A percentile compares a stretch with the other conserved stretches of the same genome.
Conservation (phyloP, 768 basidiomycete species). For the Boletus coccyginus region DNA sequence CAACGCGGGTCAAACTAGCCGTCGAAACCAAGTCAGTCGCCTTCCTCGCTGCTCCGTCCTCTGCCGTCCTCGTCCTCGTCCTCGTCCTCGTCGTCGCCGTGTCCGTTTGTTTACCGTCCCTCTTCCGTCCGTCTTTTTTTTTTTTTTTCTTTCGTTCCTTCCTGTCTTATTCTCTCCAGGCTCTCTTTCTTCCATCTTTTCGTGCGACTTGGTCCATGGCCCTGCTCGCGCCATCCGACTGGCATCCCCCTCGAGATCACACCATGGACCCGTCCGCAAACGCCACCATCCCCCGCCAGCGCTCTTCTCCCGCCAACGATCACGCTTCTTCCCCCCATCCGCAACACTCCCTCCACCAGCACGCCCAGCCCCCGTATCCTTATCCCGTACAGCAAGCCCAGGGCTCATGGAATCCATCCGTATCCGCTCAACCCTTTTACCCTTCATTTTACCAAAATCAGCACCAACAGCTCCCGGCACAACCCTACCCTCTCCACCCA, state of each 20-base stretch:
- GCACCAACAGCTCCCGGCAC: slow-evolving; percentile 51
- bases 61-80: no score
- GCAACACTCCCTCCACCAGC: slow-evolving; percentile 23
- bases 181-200: neutral
- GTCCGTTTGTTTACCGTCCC: neutral
- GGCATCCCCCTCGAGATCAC: slow-evolving; percentile 64
- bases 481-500: slow-evolving; percentile 46
- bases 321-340: slow-evolving; percentile 32
- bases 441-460: slow-evolving; percentile 75
- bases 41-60: no score
- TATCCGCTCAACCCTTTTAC: slow-evolving; percentile 69
- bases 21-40: no score
- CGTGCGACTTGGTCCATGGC: slow-evolving; percentile 52
- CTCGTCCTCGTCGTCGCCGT: no score
- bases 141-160: neutral
- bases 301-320: slow-evolving; percentile 61
- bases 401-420: slow-evolving; percentile 66
- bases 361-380: slow-evolving; percentile 46
- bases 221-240: slow-evolving; percentile 75
- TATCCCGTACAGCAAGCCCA: slow-evolving; percentile 72
- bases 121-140: neutral
- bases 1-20: no score
- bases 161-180: neutral
- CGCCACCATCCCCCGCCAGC: slow-evolving; percentile 50
- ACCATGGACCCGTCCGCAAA: slow-evolving; percentile 56